A percentile compares a stretch with the other conserved stretches of the same genome.
phyloP scores from a whole-genome alignment of 352 stramenopile genomes.

The Phytophthora cryptogea region DNA sequence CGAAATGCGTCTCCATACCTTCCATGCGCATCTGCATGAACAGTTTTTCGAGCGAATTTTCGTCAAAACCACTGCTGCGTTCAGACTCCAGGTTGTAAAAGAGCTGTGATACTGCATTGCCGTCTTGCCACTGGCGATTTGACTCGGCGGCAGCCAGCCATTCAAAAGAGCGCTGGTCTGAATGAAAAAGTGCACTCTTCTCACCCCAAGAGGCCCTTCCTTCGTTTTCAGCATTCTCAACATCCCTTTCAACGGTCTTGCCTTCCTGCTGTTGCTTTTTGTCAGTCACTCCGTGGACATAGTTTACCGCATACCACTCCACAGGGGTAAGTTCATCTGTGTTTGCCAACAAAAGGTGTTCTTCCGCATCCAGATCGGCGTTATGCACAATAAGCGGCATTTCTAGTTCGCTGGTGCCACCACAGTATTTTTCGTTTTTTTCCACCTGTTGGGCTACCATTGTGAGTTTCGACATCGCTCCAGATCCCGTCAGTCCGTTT shows the following conservation, averaged over 20 bases:
- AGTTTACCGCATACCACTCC: slow-evolving; percentile 88
- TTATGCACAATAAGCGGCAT: slow-evolving; percentile 57
- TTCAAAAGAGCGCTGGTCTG: slow-evolving; percentile 51
- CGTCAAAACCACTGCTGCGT: slow-evolving; percentile 10
- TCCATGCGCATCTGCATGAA: slow-evolving; percentile 57
- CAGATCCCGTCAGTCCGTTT: slow-evolving; percentile 26
- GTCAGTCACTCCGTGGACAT: slow-evolving; percentile 64
- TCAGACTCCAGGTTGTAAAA: slow-evolving; percentile 39
- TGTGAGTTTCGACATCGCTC: slow-evolving; percentile 35
- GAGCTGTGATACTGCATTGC: slow-evolving; percentile 41
- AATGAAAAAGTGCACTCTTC: slow-evolving; percentile 24
- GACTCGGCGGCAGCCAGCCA: slow-evolving; percentile 37
- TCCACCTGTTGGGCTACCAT: slow-evolving; percentile 47
- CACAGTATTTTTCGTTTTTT: slow-evolving; percentile 51
- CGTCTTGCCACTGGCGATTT: slow-evolving; percentile 48
- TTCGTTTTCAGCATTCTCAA: slow-evolving; percentile 25
- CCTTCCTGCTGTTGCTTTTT: slow-evolving; percentile 47
- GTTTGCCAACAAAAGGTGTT: slow-evolving; percentile 82
- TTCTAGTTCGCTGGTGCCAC: slow-evolving; percentile 45
- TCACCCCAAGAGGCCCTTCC: slow-evolving; percentile 12
- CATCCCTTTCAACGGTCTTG: slow-evolving; percentile 20
- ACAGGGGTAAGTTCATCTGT: slow-evolving; percentile 83
- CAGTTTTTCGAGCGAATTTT: slow-evolving; percentile 44
- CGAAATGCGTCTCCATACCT: slow-evolving; percentile 61
- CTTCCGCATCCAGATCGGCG: slow-evolving; percentile 75